Percentiles rank a stretch among this genome's conserved stretches.
These are phyloP conservation scores for Grosmannia serpens DNA, from an alignment of 2,329 filamentous ascomycete genomes.

Conservation along the genomic window DNA sequence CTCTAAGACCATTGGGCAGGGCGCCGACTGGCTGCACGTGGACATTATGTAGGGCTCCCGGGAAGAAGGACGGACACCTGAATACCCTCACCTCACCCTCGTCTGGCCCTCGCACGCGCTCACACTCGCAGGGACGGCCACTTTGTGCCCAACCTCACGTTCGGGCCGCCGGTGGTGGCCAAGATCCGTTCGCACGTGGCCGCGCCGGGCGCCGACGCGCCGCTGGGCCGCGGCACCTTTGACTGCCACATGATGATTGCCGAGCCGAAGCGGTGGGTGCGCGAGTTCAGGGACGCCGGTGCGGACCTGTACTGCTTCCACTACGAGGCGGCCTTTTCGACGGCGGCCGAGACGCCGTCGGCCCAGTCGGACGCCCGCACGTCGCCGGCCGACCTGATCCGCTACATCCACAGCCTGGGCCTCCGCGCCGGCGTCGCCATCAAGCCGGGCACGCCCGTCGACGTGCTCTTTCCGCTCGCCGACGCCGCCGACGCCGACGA, in stretches of 20 bases:
- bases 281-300: constrained; percentile 84
- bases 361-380: constrained; percentile 58
- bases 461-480: constrained; percentile 85
- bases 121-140: constrained; percentile 69
- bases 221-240: constrained; percentile 77
- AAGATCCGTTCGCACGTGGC: constrained; percentile 85
- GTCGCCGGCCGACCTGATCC: constrained; percentile 72
- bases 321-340: constrained; percentile 90
- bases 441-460: constrained; percentile 82
- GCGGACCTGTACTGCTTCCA: constrained; percentile 99
- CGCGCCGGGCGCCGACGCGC: constrained; percentile 32
- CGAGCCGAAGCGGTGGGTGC: constrained; percentile 98
- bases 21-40: constrained; percentile 88
- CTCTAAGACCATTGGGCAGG: constrained; percentile 70
- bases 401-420: constrained; percentile 79
- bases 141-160: constrained; percentile 97
- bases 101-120: background rate
- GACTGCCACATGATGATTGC: constrained; percentile 99
- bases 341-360: constrained; percentile 70
- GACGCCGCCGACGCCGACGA: constrained; percentile 63
- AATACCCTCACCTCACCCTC: background rate
- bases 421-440: constrained; percentile 91
- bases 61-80: too few species aligned
- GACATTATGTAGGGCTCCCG: constrained; percentile 59
- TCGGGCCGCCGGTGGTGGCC: constrained; percentile 87